These are phyloP conservation scores for Kwoniella mangroviensis DNA, from an alignment of 768 basidiomycete genomes.

Conservation along the genomic window DNA sequence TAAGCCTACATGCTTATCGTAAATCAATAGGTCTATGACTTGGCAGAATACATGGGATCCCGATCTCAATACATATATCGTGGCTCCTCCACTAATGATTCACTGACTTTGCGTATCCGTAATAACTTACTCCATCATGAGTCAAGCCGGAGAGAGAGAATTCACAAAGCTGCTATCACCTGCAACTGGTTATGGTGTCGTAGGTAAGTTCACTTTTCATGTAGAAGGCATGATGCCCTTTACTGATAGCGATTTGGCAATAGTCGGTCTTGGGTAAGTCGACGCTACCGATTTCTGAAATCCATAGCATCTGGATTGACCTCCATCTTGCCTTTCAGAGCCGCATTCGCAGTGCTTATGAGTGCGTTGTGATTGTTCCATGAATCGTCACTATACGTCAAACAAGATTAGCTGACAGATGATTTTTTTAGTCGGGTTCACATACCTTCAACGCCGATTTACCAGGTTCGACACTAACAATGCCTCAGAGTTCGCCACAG, in stretches of 20 bases:
- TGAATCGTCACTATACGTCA: too few species aligned
- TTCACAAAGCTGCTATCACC: conserved; percentile 19
- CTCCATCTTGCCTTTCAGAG: conserved; percentile 9
- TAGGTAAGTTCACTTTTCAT: background rate
- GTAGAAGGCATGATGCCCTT: background rate
- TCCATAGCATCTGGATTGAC: background rate
- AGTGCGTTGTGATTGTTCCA: conserved; percentile 14
- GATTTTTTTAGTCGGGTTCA: conserved; percentile 23
- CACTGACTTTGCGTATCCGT: background rate
- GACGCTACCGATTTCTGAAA: background rate
- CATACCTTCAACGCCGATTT: conserved; percentile 27
- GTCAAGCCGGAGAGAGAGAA: conserved; percentile 20
- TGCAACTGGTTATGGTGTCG: conserved; percentile 28
- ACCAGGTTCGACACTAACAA: conserved; percentile 25
- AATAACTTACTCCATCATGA: conserved; percentile 9
- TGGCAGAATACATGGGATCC: too few species aligned
- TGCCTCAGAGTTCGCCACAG: conserved; percentile 32
- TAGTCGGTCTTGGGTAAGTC: conserved; percentile 25
- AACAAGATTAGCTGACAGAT: background rate
- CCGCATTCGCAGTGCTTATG: conserved; percentile 35
- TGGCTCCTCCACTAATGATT: too few species aligned
- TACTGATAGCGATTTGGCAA: background rate
- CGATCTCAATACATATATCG: too few species aligned
- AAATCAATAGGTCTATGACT: too few species aligned
- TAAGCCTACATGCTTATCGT: too few species aligned